phyloP scores from a whole-genome alignment of 768 basidiomycete species.

The Lentinula raphanica region DNA sequence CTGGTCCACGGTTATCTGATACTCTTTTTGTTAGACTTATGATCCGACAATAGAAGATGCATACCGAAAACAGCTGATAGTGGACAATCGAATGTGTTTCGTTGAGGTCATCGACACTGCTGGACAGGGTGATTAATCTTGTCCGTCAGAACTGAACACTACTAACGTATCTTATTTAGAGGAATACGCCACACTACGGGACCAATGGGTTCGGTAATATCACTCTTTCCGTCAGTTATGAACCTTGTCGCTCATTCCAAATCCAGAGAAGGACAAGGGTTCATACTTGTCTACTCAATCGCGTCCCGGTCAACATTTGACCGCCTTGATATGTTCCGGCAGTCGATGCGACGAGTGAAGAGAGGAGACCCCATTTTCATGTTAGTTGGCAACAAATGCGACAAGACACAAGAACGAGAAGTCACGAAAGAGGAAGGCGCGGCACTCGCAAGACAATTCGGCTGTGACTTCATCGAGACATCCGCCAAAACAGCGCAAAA shows the following conservation, averaged over 20 bases:
- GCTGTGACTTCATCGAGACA: slow-evolving; percentile 93
- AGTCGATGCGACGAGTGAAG: slow-evolving; percentile 87
- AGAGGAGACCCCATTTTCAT: slow-evolving; percentile 82
- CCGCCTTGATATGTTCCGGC: slow-evolving; percentile 83
- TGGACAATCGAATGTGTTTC: slow-evolving; percentile 93
- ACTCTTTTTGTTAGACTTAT: slow-evolving; percentile 60
- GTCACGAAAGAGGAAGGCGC: slow-evolving; percentile 88
- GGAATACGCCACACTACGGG: slow-evolving; percentile 94
- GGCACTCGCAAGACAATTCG: slow-evolving; percentile 73
- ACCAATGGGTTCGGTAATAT: slow-evolving; percentile 95
- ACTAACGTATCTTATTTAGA: slow-evolving; percentile 41
- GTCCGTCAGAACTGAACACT: slow-evolving; percentile 9
- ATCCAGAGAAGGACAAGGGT: slow-evolving; percentile 91
- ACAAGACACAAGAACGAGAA: slow-evolving; percentile 87
- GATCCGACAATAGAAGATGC: slow-evolving; percentile 99
- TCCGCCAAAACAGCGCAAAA: slow-evolving; percentile 94
- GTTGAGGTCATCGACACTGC: slow-evolving; percentile 97
- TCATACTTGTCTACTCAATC: slow-evolving; percentile 95
- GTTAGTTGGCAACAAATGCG: slow-evolving; percentile 95
- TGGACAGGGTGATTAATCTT: slow-evolving; percentile 72
- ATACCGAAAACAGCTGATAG: slow-evolving; percentile 90
- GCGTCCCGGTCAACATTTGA: slow-evolving; percentile 91
- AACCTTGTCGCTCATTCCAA: background rate
- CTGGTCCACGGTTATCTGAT: slow-evolving; percentile 11
- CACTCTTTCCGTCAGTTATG: background rate